phyloP scores from a whole-genome alignment of 768 basidiomycete species.

The Termitomyces eurrhizus region DNA sequence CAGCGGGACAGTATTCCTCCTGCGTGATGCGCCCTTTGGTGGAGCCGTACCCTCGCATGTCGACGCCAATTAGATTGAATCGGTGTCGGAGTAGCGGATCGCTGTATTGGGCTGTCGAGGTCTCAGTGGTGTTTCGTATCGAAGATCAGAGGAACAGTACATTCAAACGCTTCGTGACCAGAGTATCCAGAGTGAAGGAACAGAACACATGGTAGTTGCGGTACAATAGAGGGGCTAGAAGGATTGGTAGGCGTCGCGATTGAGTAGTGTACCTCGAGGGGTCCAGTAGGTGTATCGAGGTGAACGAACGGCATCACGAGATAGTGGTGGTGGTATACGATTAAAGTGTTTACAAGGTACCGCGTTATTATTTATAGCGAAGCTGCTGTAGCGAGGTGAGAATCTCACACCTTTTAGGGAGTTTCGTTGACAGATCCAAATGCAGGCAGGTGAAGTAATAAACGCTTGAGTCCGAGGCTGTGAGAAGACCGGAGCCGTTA shows the following conservation, averaged over 20 bases:
- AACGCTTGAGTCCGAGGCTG: slow-evolving; percentile 1
- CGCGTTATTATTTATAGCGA: not conserved
- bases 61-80: slow-evolving; percentile 27
- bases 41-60: slow-evolving; percentile 23
- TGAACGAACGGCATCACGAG: slow-evolving; percentile 15
- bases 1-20: slow-evolving; percentile 16
- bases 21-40: slow-evolving; percentile 18
- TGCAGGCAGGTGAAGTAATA: not conserved
- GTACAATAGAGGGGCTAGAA: slow-evolving; percentile 14
- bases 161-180: slow-evolving; percentile 20
- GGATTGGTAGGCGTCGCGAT: slow-evolving; percentile 18
- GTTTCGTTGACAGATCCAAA: slow-evolving; percentile 5
- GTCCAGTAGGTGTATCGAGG: slow-evolving; percentile 14
- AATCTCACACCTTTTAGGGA: not conserved
- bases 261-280: slow-evolving; percentile 17
- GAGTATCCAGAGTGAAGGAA: slow-evolving; percentile 20
- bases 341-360: not conserved
- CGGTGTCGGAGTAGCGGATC: slow-evolving; percentile 20
- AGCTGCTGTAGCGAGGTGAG: not conserved
- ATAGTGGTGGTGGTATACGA: slow-evolving; percentile 1
- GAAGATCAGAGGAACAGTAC: slow-evolving; percentile 3
- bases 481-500: slow-evolving; percentile 8
- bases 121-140: not conserved
- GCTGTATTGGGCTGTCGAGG: slow-evolving; percentile 19
- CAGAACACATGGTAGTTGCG: slow-evolving; percentile 17